A percentile compares a stretch with the other conserved stretches of the same genome.
These are phyloP conservation scores for Stromatinia cepivora DNA, from an alignment of 2,329 filamentous ascomycete genomes.

Conservation along the genomic window DNA sequence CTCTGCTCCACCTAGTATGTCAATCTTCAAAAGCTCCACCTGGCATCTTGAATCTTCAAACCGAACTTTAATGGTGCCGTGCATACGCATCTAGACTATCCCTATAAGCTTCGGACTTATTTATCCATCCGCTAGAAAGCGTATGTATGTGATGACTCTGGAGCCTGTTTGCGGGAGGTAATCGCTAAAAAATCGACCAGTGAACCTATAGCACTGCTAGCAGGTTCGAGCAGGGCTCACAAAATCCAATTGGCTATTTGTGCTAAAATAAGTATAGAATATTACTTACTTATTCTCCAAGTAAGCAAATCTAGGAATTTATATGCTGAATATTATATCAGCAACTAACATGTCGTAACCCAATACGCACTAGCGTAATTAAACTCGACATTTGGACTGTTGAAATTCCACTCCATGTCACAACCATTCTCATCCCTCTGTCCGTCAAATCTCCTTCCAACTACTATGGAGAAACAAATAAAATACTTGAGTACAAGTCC, in stretches of 20 bases:
- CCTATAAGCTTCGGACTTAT: background rate
- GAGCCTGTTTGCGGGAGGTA: background rate
- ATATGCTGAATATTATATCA: slow-evolving; percentile 3
- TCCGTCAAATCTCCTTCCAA: background rate
- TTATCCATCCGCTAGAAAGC: background rate
- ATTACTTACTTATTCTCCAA: background rate
- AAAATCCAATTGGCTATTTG: background rate
- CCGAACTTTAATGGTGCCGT: slow-evolving; percentile 1
- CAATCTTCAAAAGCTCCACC: background rate
- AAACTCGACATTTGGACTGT: background rate
- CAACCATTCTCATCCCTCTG: background rate
- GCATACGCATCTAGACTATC: slow-evolving; percentile 10
- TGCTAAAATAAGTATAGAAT: background rate
- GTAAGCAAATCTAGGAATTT: background rate
- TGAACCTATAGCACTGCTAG: background rate
- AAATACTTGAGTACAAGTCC: slow-evolving; percentile 4
- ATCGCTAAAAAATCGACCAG: background rate
- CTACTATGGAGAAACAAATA: slow-evolving; percentile 4
- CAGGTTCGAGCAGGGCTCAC: background rate
- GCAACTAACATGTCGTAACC: background rate
- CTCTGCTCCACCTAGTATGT: no score
- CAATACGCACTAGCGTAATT: slow-evolving; percentile 2
- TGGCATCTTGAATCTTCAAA: background rate
- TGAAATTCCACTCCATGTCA: background rate
- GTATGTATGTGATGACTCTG: slow-evolving; percentile 9